Evolutionary conservation across 192 early-diverging fungal species (phyloP).

Genomic region (Mycoemilia scoparia): DNA sequence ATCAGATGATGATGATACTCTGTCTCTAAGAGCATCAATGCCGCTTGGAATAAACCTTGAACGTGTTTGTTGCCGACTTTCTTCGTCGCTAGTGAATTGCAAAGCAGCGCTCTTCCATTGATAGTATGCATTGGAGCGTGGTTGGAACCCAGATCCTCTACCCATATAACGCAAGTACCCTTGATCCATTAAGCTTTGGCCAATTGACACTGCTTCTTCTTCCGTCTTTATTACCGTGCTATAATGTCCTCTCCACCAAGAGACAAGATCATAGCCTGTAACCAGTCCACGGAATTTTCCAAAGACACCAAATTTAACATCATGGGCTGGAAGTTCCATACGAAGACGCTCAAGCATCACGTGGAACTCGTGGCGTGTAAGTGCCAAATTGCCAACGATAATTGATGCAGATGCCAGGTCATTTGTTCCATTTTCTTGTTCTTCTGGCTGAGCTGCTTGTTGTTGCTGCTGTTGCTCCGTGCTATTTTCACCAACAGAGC

Average conservation of each 20-base stretch:
- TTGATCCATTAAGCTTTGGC: slow-evolving; percentile 44
- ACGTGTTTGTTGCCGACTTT: too few relatives aligned
- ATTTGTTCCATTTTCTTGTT: too few relatives aligned
- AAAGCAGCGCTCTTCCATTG: slow-evolving; percentile 49
- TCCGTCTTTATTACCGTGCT: slow-evolving; percentile 35
- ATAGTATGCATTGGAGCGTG: slow-evolving; percentile 40
- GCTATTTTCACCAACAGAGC: too few relatives aligned
- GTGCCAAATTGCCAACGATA: slow-evolving; percentile 35
- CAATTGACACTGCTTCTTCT: slow-evolving; percentile 43
- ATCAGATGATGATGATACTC: too few relatives aligned
- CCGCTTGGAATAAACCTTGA: too few relatives aligned
- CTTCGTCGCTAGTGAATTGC: slow-evolving; percentile 29
- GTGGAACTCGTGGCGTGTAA: slow-evolving; percentile 41
- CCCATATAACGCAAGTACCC: slow-evolving; percentile 50
- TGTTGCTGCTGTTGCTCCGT: too few relatives aligned
- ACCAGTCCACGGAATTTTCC: slow-evolving; percentile 41
- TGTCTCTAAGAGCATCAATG: too few relatives aligned
- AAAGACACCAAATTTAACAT: slow-evolving; percentile 49
- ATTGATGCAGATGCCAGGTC: too few relatives aligned
- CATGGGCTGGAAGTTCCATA: slow-evolving; percentile 35
- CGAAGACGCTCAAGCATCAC: slow-evolving; percentile 43
- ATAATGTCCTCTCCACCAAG: slow-evolving; percentile 53
- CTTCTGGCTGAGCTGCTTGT: too few relatives aligned
- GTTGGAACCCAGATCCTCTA: slow-evolving; percentile 47
- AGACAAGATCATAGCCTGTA: slow-evolving; percentile 43